Evolutionary conservation across 140 eudicot genomes (phyloP).

Genomic region (Stevia rebaudiana): DNA sequence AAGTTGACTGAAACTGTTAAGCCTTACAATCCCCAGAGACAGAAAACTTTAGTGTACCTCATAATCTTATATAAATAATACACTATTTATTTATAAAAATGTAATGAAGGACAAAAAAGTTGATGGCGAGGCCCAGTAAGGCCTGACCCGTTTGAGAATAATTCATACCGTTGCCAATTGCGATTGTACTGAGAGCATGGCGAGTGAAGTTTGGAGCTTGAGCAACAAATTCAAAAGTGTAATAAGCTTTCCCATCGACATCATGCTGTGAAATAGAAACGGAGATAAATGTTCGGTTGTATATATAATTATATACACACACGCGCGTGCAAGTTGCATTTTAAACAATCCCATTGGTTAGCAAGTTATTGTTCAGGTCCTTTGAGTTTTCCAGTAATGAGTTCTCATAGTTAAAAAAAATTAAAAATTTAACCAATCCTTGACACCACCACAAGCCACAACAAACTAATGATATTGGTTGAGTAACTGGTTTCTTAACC

Average conservation of each 20-base stretch:
- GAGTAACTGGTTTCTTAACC: not conserved
- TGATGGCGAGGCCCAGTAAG: not conserved
- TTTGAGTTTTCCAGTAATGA: too few relatives aligned
- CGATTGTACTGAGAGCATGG: slow-evolving; percentile 78
- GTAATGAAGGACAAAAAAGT: not conserved
- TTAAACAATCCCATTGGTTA: too few relatives aligned
- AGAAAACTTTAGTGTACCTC: too few relatives aligned
- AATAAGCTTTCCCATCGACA: slow-evolving; percentile 80
- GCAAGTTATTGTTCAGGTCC: too few relatives aligned
- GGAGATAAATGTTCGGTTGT: slow-evolving; percentile 3
- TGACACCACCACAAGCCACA: slow-evolving; percentile 2
- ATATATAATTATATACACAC: not conserved
- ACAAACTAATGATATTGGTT: not conserved
- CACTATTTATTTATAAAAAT: not conserved
- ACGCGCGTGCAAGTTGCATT: too few relatives aligned
- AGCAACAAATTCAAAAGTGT: slow-evolving; percentile 85
- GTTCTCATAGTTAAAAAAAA: too few relatives aligned
- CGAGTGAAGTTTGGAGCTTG: slow-evolving; percentile 96
- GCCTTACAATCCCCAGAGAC: too few relatives aligned
- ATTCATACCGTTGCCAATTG: slow-evolving; percentile 85
- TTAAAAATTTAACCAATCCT: not conserved
- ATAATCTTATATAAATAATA: not conserved
- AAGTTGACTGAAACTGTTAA: too few relatives aligned
- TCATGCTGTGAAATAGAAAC: slow-evolving; percentile 50
- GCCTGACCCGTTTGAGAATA: not conserved